These are phyloP conservation scores for Spiromastix sp. DNA, from an alignment of 2,329 filamentous ascomycete genomes.

Conservation along the genomic window DNA sequence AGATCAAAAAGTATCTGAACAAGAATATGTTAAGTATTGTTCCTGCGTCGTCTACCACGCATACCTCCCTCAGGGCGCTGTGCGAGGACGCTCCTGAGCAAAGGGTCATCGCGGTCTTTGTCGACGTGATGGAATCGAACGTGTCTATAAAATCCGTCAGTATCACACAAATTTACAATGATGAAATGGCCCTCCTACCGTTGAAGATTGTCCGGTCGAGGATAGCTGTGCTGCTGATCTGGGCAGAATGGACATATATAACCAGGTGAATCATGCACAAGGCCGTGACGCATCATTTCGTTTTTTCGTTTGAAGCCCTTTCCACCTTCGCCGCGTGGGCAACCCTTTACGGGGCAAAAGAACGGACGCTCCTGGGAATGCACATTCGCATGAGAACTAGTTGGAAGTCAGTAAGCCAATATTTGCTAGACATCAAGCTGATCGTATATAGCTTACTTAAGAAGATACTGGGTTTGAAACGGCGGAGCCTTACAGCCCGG, in stretches of 20 bases:
- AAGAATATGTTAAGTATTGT: conserved; percentile 14
- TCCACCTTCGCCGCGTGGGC: conserved; percentile 49
- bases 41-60: conserved; percentile 64
- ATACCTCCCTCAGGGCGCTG: conserved; percentile 77
- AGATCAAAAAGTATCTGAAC: background rate
- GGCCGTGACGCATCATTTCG: conserved; percentile 64
- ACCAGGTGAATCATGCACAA: conserved; percentile 88
- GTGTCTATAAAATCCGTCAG: conserved; percentile 49
- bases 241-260: conserved; percentile 96
- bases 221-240: conserved; percentile 87
- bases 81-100: conserved; percentile 70
- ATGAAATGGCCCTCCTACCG: conserved; percentile 44
- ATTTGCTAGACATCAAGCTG: background rate
- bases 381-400: conserved; percentile 46
- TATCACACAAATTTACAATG: conserved; percentile 4
- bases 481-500: conserved; percentile 47
- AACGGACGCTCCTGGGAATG: conserved; percentile 54
- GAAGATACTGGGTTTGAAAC: conserved; percentile 55
- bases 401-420: conserved; percentile 6
- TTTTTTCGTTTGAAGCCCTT: conserved; percentile 61
- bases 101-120: conserved; percentile 76
- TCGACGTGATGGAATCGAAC: conserved; percentile 87
- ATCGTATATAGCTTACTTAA: conserved; percentile 41
- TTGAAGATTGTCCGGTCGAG: conserved; percentile 89
- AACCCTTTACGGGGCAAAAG: conserved; percentile 50